Evolutionary conservation across 345 rosid genomes (phyloP).

Genomic region (Eucalyptus globulus): DNA sequence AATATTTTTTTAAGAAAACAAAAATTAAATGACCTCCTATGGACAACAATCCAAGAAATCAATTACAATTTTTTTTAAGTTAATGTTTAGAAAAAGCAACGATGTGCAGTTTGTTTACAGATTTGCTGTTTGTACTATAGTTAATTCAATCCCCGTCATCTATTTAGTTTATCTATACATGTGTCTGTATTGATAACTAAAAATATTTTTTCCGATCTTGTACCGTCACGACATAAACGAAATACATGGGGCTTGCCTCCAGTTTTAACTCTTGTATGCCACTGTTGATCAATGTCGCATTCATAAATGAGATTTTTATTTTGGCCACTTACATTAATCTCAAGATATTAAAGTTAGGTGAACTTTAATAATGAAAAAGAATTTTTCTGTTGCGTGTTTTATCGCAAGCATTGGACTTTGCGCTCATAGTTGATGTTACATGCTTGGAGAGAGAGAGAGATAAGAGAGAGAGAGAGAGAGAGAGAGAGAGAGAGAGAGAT

Average conservation of each 20-base stretch:
- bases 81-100: background rate
- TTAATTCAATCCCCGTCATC: background rate
- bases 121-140: background rate
- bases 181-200: background rate
- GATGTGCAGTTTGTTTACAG: background rate
- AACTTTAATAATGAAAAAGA: background rate
- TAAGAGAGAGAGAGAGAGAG: too few relatives aligned
- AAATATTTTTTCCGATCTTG: background rate
- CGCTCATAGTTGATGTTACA: conserved; percentile 6
- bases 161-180: background rate
- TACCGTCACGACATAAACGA: background rate
- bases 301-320: background rate
- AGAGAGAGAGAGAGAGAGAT: background rate
- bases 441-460: too few relatives aligned
- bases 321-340: background rate
- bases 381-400: background rate
- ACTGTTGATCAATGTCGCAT: background rate
- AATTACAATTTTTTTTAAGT: background rate
- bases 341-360: background rate
- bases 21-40: background rate
- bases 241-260: background rate
- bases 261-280: background rate
- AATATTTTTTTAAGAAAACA: background rate
- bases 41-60: background rate
- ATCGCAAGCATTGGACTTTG: background rate